Percentiles rank a stretch among this genome's conserved stretches.
These are phyloP conservation scores for Phaeotremella fagi DNA, from an alignment of 768 basidiomycete genomes.

Conservation along the genomic window DNA sequence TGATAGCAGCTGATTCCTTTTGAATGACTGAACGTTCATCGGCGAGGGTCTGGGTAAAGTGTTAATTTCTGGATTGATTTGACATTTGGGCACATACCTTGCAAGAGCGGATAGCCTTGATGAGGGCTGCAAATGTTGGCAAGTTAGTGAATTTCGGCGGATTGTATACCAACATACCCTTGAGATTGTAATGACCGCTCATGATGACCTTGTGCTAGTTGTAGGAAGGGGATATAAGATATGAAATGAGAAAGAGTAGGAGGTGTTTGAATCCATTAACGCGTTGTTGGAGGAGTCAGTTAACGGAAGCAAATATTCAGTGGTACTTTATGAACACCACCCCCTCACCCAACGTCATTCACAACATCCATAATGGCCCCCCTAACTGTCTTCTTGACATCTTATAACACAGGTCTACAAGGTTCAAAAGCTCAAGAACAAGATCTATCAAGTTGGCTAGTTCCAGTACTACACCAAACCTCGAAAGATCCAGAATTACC, in stretches of 20 bases:
- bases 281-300: not conserved
- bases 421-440: slow-evolving; percentile 55
- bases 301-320: not conserved
- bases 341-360: not conserved
- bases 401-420: slow-evolving; percentile 89
- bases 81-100: slow-evolving; percentile 59
- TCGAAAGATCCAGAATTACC: slow-evolving; percentile 69
- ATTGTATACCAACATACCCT: slow-evolving; percentile 28
- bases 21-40: slow-evolving; percentile 96
- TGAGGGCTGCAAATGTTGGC: slow-evolving; percentile 61
- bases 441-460: slow-evolving; percentile 86
- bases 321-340: not conserved
- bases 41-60: slow-evolving; percentile 70
- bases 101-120: slow-evolving; percentile 96
- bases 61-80: not conserved
- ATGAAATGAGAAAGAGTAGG: not conserved
- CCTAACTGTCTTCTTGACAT: slow-evolving; percentile 45
- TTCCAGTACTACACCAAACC: slow-evolving; percentile 62
- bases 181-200: slow-evolving; percentile 50
- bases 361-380: not conserved
- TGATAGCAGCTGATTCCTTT: slow-evolving; percentile 91
- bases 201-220: slow-evolving; percentile 9
- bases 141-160: not conserved
- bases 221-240: not conserved
- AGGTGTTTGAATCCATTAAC: not conserved